Percentiles rank a stretch among this genome's conserved stretches.
phyloP scores from a whole-genome alignment of 2,329 filamentous ascomycete genomes.

The Sporothrix euskadiensis region DNA sequence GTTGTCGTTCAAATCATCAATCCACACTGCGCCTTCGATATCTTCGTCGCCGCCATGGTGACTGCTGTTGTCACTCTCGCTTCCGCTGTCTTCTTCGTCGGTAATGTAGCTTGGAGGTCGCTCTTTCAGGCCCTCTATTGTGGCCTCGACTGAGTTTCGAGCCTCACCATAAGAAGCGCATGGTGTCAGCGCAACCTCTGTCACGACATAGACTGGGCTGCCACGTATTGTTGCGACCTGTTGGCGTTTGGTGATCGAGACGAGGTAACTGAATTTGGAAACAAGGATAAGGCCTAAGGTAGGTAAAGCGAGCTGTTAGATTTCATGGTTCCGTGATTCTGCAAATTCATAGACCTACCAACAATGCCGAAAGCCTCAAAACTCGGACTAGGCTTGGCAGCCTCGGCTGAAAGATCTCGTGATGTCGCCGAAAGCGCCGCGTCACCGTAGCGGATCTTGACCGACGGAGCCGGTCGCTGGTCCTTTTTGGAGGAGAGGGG shows the following conservation, averaged over 20 bases:
- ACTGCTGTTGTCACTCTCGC: constrained; percentile 43
- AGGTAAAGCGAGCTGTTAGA: neutral
- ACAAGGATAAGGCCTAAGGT: constrained; percentile 76
- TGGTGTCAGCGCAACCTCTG: constrained; percentile 87
- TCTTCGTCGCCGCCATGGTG: constrained; percentile 34
- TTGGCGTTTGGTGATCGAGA: constrained; percentile 81
- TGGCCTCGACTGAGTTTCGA: constrained; percentile 66
- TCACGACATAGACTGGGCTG: constrained; percentile 80
- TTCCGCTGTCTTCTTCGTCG: constrained; percentile 47
- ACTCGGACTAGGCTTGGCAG: constrained; percentile 47
- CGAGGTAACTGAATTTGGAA: constrained; percentile 76
- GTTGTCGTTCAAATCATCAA: constrained; percentile 28
- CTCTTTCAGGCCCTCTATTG: constrained; percentile 48
- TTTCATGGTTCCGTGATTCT: neutral
- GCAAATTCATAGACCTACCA: constrained; percentile 43
- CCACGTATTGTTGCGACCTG: constrained; percentile 87
- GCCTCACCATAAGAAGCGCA: constrained; percentile 76
- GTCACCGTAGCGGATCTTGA: constrained; percentile 71
- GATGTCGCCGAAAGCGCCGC: constrained; percentile 48
- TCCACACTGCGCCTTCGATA: constrained; percentile 24
- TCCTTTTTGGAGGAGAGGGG: constrained; percentile 65
- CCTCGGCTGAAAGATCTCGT: constrained; percentile 50
- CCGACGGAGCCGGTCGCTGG: constrained; percentile 53
- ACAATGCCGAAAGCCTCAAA: constrained; percentile 63
- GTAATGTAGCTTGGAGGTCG: constrained; percentile 40